Conservation (phyloP, 1,284 basidiomycete species). For the Pseudozyma tsukubaensis region DNA sequence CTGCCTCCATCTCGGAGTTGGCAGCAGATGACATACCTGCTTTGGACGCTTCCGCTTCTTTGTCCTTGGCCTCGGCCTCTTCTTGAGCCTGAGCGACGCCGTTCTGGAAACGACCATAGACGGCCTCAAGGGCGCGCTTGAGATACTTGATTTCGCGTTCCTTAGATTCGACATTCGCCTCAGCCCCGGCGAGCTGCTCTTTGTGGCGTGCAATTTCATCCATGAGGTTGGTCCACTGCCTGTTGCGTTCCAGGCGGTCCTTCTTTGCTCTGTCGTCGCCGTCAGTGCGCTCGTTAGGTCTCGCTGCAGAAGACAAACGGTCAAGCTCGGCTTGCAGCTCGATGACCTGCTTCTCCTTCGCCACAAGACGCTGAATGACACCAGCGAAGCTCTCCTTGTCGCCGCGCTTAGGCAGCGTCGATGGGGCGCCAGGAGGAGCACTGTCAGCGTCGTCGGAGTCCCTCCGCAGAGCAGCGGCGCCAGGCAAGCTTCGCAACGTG, state of each 20-base stretch:
- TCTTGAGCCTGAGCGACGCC: slow-evolving; percentile 68
- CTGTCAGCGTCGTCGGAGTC: slow-evolving; percentile 22
- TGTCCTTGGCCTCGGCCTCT: slow-evolving; percentile 43
- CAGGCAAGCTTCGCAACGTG: slow-evolving; percentile 74
- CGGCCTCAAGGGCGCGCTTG: slow-evolving; percentile 84
- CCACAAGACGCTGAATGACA: slow-evolving; percentile 81
- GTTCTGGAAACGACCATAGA: slow-evolving; percentile 80
- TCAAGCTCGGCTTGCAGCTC: slow-evolving; percentile 81
- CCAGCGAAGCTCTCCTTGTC: slow-evolving; percentile 75
- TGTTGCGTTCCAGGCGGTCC: slow-evolving; percentile 80
- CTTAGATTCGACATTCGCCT: slow-evolving; percentile 73
- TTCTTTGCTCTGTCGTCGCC: slow-evolving; percentile 73
- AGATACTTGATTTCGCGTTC: slow-evolving; percentile 81
- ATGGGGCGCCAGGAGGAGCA: slow-evolving; percentile 12
- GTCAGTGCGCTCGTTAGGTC: slow-evolving; percentile 43
- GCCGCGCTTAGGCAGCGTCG: slow-evolving; percentile 40
- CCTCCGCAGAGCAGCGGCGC: slow-evolving; percentile 21
- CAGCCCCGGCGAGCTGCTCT: slow-evolving; percentile 75
- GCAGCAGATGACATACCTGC: slow-evolving; percentile 9
- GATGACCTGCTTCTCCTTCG: slow-evolving; percentile 85
- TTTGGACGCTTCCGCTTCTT: slow-evolving; percentile 20
- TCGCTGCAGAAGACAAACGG: slow-evolving; percentile 61
- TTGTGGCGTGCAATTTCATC: slow-evolving; percentile 82
- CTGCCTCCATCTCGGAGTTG: slow-evolving; percentile 72
- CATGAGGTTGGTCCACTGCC: slow-evolving; percentile 80